Evolutionary conservation across 1,284 basidiomycete genomes (phyloP).

Genomic region (Apiotrichum laibachii): DNA sequence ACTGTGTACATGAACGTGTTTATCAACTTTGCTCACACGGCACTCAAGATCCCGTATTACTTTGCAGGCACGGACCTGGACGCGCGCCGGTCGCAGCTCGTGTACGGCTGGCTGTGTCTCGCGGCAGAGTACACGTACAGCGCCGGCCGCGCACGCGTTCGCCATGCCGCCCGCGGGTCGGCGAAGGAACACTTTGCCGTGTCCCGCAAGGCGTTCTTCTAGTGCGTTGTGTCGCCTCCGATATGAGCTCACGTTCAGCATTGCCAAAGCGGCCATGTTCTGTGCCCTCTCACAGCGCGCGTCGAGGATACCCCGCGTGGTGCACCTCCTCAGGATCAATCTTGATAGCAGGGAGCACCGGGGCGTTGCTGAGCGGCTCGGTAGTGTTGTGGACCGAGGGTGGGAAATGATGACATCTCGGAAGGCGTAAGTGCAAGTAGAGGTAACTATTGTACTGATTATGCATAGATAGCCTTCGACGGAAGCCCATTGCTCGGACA

Average conservation of each 20-base stretch:
- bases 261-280: conserved; percentile 75
- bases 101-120: conserved; percentile 25
- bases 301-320: conserved; percentile 26
- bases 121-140: conserved; percentile 41
- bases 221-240: conserved; percentile 55
- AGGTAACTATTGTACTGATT: too few species aligned
- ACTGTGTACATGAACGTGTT: conserved; percentile 78
- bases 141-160: conserved; percentile 42
- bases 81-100: conserved; percentile 8
- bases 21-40: conserved; percentile 77
- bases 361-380: neutral
- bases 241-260: conserved; percentile 55
- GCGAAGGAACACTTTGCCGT: conserved; percentile 46
- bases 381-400: neutral
- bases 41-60: conserved; percentile 86
- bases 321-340: conserved; percentile 23
- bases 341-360: conserved; percentile 12
- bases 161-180: conserved; percentile 29
- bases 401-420: conserved; percentile 1
- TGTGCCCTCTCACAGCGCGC: conserved; percentile 60
- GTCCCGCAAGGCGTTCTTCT: conserved; percentile 59
- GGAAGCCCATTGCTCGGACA: too few species aligned
- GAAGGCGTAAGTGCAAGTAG: too few species aligned
- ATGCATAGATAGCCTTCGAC: too few species aligned
- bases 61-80: conserved; percentile 60